Base-by-base conservation (phyloP, 2,329 filamentous ascomycete species). In the Colletotrichum tabaci region DNA sequence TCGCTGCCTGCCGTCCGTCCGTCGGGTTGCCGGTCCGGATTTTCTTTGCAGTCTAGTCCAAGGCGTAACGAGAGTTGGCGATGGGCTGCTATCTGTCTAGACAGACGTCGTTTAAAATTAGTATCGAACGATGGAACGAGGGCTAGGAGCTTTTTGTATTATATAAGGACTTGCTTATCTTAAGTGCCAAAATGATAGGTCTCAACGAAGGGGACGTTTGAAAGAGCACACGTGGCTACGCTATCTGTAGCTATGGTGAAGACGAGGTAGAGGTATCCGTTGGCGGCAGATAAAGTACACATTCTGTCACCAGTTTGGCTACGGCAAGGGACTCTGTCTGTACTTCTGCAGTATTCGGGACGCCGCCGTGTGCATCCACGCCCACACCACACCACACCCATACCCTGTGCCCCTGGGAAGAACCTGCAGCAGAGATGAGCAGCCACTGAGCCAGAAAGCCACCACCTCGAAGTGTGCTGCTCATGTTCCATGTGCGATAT, bases 151-250 rank as follows among this genome's bases (percentile, higher is more conserved):
- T 38, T 50, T 12, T 53, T 42, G 8, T 42, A 16, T 30, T 16
- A 62, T 15, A 61, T n/a, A 52, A n/a, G n/a, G 23, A 21, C 47
- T 23, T 62, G 47, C 47, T 23, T 62, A 35, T 62, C 47, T 52
- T 50, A 18, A 10, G 46, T 21, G 16, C 4, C 60, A 13, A 35
- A 38, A n/a, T 10, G 10, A 62, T 42, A 30, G 12, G 35, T 21
- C 60, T 46, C 46, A 21, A 52, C 46, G 60, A 52, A 62, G 47
- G 30, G 38, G 44, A 52, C 47, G 21, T 35, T 42, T 42, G n/a
- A n/a, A 50, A 18, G n/a, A 1, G 6, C 30, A 61, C 46, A 23
- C n/a, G 23, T 61, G 15, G 46, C 60, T 15, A 16, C 47, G 23
- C 50, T 23, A 35, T 6, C 35, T 47, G 35, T 12, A 62, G 35